Percentiles rank a stretch among this genome's conserved stretches.
Evolutionary conservation across 2,329 filamentous ascomycete genomes (phyloP).

Genomic region (Dactylellina haptotyla): DNA sequence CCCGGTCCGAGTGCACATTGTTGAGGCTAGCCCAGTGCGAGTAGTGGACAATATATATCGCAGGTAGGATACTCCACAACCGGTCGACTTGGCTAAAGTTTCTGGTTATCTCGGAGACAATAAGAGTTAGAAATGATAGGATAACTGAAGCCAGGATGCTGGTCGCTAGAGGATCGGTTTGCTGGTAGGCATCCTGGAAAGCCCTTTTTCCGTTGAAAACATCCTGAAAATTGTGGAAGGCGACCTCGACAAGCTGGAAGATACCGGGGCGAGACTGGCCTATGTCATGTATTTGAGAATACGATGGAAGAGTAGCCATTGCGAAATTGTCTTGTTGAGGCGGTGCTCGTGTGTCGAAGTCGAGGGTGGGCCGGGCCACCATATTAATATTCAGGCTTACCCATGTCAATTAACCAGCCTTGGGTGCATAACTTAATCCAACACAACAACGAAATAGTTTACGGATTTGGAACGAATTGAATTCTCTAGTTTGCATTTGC

Average conservation of each 20-base stretch:
- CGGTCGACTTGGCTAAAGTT: conserved; percentile 99
- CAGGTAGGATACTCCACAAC: conserved; percentile 88
- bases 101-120: conserved; percentile 83
- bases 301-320: conserved; percentile 38
- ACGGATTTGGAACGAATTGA: neutral
- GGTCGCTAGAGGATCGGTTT: conserved; percentile 84
- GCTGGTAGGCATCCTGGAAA: conserved; percentile 35
- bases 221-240: conserved; percentile 2
- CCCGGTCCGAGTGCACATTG: conserved; percentile 73
- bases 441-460: conserved; percentile 9
- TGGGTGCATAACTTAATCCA: neutral
- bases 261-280: conserved; percentile 28
- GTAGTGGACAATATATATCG: conserved; percentile 86
- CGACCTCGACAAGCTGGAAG: conserved; percentile 13
- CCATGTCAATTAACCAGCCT: no score
- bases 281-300: conserved; percentile 18
- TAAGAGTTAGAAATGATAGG: conserved; percentile 76
- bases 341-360: neutral
- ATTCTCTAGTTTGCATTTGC: conserved; percentile 15
- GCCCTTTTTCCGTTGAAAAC: conserved; percentile 24
- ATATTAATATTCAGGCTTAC: neutral
- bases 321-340: neutral
- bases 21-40: conserved; percentile 81
- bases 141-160: conserved; percentile 77
- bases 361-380: neutral